These are phyloP conservation scores for Russula virescens DNA, from an alignment of 768 basidiomycete species.

Conservation along the genomic window DNA sequence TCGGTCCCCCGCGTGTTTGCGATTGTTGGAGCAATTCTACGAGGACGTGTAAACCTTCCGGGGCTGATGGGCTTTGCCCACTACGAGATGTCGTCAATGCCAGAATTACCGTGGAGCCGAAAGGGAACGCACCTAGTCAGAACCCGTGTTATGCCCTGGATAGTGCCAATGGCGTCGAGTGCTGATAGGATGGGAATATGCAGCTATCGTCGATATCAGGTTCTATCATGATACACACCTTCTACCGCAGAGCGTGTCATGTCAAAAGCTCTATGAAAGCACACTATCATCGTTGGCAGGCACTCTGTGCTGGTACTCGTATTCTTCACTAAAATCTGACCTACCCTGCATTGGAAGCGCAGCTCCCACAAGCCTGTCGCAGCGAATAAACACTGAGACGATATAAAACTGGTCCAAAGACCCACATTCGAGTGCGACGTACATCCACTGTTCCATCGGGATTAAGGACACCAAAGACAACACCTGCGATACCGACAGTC, in stretches of 20 bases:
- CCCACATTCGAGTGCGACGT: constrained; percentile 48
- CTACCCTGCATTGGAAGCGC: constrained; percentile 60
- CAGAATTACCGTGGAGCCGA: neutral
- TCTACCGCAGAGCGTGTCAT: constrained; percentile 35
- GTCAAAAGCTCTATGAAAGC: constrained; percentile 77
- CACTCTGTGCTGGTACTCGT: neutral
- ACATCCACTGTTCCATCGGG: constrained; percentile 55
- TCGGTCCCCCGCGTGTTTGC: constrained; percentile 2
- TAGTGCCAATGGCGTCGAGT: constrained; percentile 41
- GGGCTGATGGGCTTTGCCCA: constrained; percentile 45
- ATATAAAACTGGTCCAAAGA: neutral
- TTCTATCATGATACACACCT: neutral
- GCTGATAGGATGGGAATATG: constrained; percentile 21
- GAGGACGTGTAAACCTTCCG: constrained; percentile 24
- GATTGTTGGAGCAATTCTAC: constrained; percentile 21
- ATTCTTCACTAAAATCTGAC: neutral
- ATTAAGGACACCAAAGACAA: constrained; percentile 63
- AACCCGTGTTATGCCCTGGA: constrained; percentile 66
- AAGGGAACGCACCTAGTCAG: constrained; percentile 56
- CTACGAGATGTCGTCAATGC: constrained; percentile 31
- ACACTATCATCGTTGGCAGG: constrained; percentile 39
- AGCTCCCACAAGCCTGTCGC: constrained; percentile 47
- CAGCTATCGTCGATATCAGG: neutral
- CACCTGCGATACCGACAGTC: constrained; percentile 49
- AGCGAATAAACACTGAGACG: neutral